Evolutionary conservation across 129 eudicot species (phyloP), one percentile per base, ranked within the genome.

Genomic region (Ambrosia artemisiifolia): DNA sequence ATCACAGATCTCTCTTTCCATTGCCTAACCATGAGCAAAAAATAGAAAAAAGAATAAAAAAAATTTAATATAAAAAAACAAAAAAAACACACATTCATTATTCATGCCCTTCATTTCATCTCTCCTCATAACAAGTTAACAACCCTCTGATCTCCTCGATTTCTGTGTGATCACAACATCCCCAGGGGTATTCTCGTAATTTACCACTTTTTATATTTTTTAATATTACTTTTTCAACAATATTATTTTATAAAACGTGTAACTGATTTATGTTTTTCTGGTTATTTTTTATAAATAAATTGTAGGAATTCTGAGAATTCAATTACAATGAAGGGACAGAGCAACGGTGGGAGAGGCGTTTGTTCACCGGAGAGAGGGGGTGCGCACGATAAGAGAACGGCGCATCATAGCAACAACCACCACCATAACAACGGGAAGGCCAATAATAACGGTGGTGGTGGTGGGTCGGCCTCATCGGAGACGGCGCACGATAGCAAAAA

Each of bases 401-500:
- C 55, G 18, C 33, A 68, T 28, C 44, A 59, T 43, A 68, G 1
- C 36, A 65, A 2, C 81, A 10, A 44, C 78, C 65, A 70, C 63
- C 75, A 67, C 20, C 59, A 75, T 32, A 48, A 14, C 24, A 42
- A 43, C 19, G 69, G 72, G 38, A 79, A 64, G 47, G 77, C 44
- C 40, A 73, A 56, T 70, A 73, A 65, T 49, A 35, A 11, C 12
- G 62, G 65, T n/a, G 79, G 81, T 47, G 83, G 86, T 40, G 88
- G 87, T 36, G 91, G 89, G n/a, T 84, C 96, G 18, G 83, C 60
- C 69, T 91, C 97, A 0, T 83, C 95, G 73, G 91, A 85, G 72
- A 80, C 83, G 30, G 87, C 78, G 70, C 77, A 46, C 10, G 86
- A 85, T 72, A 78, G 77, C 70, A 83, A 79, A 78, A 84, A 82